Evolutionary conservation across 768 basidiomycete species (phyloP).

Genomic region (Trametes cingulata): DNA sequence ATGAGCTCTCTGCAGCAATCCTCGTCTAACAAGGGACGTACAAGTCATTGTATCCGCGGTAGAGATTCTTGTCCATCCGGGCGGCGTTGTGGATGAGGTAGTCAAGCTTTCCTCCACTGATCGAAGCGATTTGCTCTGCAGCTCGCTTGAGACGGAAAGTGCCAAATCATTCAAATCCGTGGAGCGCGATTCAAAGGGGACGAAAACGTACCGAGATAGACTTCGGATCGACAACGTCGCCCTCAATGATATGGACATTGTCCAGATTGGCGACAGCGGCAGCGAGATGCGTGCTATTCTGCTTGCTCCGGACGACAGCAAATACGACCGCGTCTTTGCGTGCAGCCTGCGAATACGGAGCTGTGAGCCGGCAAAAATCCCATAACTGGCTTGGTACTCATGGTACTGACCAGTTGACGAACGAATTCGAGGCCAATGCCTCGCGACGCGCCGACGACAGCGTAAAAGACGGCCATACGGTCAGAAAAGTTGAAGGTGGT

Average conservation of each 20-base stretch:
- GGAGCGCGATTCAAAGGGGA: not conserved
- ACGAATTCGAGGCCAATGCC: slow-evolving; percentile 12
- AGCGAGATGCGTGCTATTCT: slow-evolving; percentile 9
- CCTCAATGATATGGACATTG: slow-evolving; percentile 38
- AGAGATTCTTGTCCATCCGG: not conserved
- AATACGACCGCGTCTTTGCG: slow-evolving; percentile 24
- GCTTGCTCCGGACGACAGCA: slow-evolving; percentile 25
- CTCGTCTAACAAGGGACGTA: not conserved
- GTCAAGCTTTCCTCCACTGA: slow-evolving; percentile 3
- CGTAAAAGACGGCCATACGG: not conserved
- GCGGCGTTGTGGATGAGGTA: slow-evolving; percentile 4
- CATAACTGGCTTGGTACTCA: not conserved
- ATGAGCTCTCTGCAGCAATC: not conserved
- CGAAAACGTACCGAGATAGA: slow-evolving; percentile 32
- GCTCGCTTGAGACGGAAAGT: slow-evolving; percentile 23
- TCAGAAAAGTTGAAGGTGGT: too few relatives aligned
- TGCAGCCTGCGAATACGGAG: not conserved
- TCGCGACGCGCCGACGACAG: slow-evolving; percentile 10
- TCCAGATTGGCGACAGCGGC: not conserved
- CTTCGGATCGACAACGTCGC: slow-evolving; percentile 36
- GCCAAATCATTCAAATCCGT: not conserved
- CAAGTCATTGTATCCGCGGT: not conserved
- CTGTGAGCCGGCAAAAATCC: not conserved
- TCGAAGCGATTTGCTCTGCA: not conserved
- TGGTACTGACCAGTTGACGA: not conserved